phyloP scores from a whole-genome alignment of 1,284 basidiomycete species.

The Singerocomus rubriflavus region DNA sequence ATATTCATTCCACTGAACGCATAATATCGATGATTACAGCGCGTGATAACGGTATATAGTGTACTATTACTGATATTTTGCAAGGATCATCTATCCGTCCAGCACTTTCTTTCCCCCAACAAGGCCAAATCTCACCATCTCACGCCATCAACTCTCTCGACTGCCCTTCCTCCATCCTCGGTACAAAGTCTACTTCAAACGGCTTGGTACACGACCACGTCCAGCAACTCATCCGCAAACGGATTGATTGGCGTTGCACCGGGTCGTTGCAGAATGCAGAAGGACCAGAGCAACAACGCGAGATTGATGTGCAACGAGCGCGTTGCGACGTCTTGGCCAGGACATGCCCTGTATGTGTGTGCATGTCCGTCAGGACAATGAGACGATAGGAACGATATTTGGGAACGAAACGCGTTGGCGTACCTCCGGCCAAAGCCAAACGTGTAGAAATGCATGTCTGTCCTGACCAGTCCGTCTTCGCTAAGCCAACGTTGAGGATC shows the following conservation, averaged over 20 bases:
- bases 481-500: constrained; percentile 58
- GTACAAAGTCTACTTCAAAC: constrained; percentile 9
- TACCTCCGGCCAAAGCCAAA: constrained; percentile 62
- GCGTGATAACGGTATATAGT: too few species aligned
- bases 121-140: background rate
- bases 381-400: too few species aligned
- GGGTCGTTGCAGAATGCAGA: constrained; percentile 33
- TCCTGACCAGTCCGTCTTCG: constrained; percentile 42
- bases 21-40: too few species aligned
- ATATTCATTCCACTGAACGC: too few species aligned
- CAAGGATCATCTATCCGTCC: too few species aligned
- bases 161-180: constrained; percentile 3
- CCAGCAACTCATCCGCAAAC: constrained; percentile 19
- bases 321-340: constrained; percentile 31
- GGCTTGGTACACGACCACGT: constrained; percentile 1
- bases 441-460: constrained; percentile 51
- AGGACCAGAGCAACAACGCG: constrained; percentile 36
- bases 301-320: constrained; percentile 38
- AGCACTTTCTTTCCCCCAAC: background rate
- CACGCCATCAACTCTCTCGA: constrained; percentile 10
- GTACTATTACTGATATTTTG: too few species aligned
- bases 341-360: constrained; percentile 9
- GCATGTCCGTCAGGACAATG: background rate
- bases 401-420: too few species aligned
- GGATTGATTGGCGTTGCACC: constrained; percentile 29